Percentiles rank a stretch among this genome's conserved stretches.
Conservation (phyloP, 805 yeast genomes). For the Sporopachydermia lactativora region DNA sequence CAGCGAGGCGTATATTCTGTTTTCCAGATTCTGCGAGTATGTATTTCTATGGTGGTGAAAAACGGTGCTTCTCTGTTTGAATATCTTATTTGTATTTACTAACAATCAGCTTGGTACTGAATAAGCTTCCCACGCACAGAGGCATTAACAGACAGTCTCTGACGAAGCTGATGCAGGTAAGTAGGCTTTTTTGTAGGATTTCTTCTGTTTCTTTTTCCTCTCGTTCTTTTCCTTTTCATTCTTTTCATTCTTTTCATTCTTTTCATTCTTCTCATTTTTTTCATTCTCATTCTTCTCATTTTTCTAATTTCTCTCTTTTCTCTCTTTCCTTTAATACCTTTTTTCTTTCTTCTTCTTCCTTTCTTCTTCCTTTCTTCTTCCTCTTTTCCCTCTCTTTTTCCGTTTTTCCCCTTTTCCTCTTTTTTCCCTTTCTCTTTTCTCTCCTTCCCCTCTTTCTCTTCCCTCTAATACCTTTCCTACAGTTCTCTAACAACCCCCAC, state of each 20-base stretch:
- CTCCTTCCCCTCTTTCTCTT: background rate
- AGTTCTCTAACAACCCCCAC: background rate
- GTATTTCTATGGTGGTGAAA: constrained; percentile 2
- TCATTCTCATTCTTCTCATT: constrained; percentile 7
- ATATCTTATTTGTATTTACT: background rate
- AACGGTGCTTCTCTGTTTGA: background rate
- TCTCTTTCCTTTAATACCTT: background rate
- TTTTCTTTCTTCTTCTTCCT: background rate
- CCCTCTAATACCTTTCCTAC: background rate
- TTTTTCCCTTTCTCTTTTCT: too few relatives aligned
- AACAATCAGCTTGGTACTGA: constrained; percentile 25
- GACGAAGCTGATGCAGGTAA: constrained; percentile 12
- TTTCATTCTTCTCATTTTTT: constrained; percentile 3
- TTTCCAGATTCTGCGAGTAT: constrained; percentile 41
- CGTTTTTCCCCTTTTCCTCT: too few relatives aligned
- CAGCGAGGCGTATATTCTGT: constrained; percentile 40
- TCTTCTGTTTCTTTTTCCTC: background rate
- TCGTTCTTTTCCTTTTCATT: constrained; percentile 9
- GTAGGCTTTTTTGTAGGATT: background rate
- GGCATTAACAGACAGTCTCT: constrained; percentile 19
- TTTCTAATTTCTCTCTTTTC: background rate
- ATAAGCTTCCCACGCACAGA: constrained; percentile 32
- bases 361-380: too few relatives aligned
- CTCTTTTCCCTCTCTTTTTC: too few relatives aligned
- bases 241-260: constrained; percentile 14